Conservation (phyloP, 441 rosid species). For the Breynia disticha region DNA sequence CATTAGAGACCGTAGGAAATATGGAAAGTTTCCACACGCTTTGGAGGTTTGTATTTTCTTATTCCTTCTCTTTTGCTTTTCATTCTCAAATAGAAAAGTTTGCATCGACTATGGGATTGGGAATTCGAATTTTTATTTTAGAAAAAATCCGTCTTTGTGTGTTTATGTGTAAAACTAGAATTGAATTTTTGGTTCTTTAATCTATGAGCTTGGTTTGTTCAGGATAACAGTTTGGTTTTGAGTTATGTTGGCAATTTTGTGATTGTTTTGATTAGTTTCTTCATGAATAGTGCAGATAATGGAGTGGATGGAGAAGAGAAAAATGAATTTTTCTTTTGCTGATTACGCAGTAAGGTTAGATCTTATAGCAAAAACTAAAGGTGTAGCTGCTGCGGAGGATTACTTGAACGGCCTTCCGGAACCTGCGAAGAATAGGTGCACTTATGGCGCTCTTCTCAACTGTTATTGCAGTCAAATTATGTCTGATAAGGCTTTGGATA, state of each 20-base stretch:
- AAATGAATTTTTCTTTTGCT: slow-evolving; percentile 27
- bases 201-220: too few species aligned
- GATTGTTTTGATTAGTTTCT: too few species aligned
- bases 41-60: slow-evolving; percentile 44
- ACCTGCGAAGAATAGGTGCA: slow-evolving; percentile 21
- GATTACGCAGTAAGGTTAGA: slow-evolving; percentile 52
- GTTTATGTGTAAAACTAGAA: too few species aligned
- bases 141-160: too few species aligned
- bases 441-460: slow-evolving; percentile 60
- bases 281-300: slow-evolving; percentile 38
- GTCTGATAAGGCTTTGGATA: slow-evolving; percentile 45
- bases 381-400: slow-evolving; percentile 51
- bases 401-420: slow-evolving; percentile 38
- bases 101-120: too few species aligned
- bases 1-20: slow-evolving; percentile 50
- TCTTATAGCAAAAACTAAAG: slow-evolving; percentile 50
- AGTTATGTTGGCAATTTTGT: too few species aligned
- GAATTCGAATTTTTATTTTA: too few species aligned
- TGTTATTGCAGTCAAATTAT: slow-evolving; percentile 44
- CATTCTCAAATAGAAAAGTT: too few species aligned
- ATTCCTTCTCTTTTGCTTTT: too few species aligned
- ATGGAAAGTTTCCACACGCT: slow-evolving; percentile 41
- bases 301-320: slow-evolving; percentile 83
- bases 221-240: too few species aligned
- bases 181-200: too few species aligned